phyloP scores from a whole-genome alignment of 2,329 filamentous ascomycete genomes.

The Aspergillus neoniger region DNA sequence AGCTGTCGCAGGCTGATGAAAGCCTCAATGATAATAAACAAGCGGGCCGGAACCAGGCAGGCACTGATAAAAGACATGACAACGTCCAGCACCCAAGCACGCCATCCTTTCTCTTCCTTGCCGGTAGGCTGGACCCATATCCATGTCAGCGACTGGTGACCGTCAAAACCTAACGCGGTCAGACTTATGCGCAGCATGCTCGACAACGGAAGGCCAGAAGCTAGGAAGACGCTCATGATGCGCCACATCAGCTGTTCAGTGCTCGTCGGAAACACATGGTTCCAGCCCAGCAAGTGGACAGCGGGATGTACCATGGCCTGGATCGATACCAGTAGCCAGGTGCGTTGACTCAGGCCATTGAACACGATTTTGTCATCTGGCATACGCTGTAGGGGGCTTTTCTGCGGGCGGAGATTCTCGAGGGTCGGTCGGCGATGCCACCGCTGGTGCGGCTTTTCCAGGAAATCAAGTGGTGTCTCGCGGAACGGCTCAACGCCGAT shows the following conservation, averaged over 20 bases:
- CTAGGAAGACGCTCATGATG: neutral
- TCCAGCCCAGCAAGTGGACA: conserved; percentile 5
- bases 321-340: conserved; percentile 1
- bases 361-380: conserved; percentile 3
- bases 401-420: neutral
- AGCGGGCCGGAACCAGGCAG: neutral
- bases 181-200: neutral
- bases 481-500: neutral
- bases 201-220: neutral
- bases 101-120: neutral
- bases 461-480: conserved; percentile 3
- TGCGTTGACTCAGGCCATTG: neutral
- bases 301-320: conserved; percentile 6
- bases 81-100: neutral
- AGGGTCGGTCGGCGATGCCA: neutral
- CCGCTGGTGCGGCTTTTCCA: neutral
- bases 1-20: conserved; percentile 4
- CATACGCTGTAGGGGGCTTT: neutral
- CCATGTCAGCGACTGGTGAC: neutral
- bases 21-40: conserved; percentile 5
- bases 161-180: neutral
- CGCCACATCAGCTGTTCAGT: neutral
- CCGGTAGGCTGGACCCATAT: neutral
- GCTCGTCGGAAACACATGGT: conserved; percentile 6
- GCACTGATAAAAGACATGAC: neutral